Conservation (phyloP, 108 stramenopile genomes). For the Skeletonema grethae region DNA sequence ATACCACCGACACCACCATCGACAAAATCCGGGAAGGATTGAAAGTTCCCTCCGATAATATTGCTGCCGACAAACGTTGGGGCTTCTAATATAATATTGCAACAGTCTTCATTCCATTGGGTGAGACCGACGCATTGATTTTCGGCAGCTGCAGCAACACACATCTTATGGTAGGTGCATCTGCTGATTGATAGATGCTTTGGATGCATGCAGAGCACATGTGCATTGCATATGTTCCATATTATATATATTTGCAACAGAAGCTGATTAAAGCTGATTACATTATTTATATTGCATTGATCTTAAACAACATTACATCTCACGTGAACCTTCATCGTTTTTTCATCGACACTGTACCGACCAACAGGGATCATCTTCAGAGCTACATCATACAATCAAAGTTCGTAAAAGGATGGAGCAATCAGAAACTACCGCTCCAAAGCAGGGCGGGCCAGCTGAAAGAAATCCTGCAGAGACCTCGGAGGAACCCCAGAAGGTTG, state of each 20-base stretch:
- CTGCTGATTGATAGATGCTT: not conserved
- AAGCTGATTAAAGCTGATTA: not conserved
- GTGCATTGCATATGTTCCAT: not conserved
- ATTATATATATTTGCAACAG: not conserved
- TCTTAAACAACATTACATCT: not conserved
- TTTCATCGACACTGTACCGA: not conserved
- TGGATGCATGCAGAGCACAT: not conserved
- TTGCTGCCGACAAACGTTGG: not conserved
- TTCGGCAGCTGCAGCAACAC: not conserved
- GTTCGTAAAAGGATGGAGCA: conserved; percentile 5
- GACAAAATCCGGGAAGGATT: not conserved
- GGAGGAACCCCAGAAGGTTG: conserved; percentile 2
- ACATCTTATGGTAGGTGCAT: conserved; percentile 2
- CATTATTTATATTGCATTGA: not conserved
- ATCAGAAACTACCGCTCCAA: not conserved
- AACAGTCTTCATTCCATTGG: not conserved
- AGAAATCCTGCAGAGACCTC: not conserved
- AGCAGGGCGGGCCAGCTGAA: not conserved
- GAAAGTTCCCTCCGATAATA: not conserved
- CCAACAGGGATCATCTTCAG: not conserved
- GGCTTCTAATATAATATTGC: not conserved
- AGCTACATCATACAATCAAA: not conserved
- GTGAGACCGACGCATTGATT: not conserved
- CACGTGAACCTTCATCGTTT: not conserved
- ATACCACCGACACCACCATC: not conserved